Base-by-base conservation (phyloP, 2,329 filamentous ascomycete genomes). In the Rhinocladiella similis region DNA sequence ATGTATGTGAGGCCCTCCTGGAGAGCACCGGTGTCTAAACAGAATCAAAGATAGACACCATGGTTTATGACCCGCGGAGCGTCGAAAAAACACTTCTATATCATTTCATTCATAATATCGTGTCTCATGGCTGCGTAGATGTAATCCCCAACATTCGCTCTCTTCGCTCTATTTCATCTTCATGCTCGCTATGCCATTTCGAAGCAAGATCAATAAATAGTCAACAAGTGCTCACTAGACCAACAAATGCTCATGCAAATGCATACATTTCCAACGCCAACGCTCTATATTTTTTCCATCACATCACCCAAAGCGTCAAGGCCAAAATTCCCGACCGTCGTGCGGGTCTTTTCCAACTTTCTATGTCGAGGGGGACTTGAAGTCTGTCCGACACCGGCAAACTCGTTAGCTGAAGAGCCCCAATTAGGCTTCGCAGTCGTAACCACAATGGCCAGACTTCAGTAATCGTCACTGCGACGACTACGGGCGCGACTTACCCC, bases 401-500 rank as follows among this genome's bases (percentile, higher is more conserved):
- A 22, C 39, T 7, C 25, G 52, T 59, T 45, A 59, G 56, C 42
- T 22, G 38, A 27, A 25, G 10, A 18, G 46, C 39, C 10, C 25
- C 38, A 35, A 25, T 19, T 27, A 41, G 38, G n/a, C 18, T 19
- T 19, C 38, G 35, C 35, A 41, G 29, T 33, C 29, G 29, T 33
- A 12, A 33, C 29, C 29, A 33, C 29, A 33, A 33, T 38, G 9
- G 22, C 13, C 19, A 35, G 45, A 42, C 25, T 38, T 56, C 50
- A 60, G 22, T 54, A 43, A 38, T 54, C 50, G 36, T 53, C 47
- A 33, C 10, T 33, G 16, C n/a, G 43, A 53, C 57, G 57, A 54
- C 50, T 18, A 22, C 57, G 57, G 50, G 49, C 16, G 29, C 54
- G 57, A 60, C 57, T 60, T 53, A 60, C 57, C 54, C 47, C 54